Evolutionary conservation across 116 monocot species (phyloP).

Genomic region (Thalassia testudinum): DNA sequence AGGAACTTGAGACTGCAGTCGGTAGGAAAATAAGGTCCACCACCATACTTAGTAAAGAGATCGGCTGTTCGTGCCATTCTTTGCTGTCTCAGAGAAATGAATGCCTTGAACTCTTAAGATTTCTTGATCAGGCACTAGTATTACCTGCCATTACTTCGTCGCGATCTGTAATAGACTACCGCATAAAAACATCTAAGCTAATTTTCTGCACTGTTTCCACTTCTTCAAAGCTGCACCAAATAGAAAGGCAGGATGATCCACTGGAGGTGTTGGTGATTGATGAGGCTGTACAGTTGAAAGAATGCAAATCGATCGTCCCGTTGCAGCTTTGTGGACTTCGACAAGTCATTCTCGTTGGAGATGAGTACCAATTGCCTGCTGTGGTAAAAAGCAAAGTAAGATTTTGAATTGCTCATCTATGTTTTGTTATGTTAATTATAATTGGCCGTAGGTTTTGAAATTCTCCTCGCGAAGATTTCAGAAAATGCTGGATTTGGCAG

Average conservation of each 20-base stretch:
- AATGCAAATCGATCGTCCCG: constrained; percentile 44
- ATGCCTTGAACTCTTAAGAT: constrained; percentile 4
- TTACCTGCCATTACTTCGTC: constrained; percentile 2
- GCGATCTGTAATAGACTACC: background rate
- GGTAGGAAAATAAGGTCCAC: background rate
- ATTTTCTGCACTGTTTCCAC: constrained; percentile 13
- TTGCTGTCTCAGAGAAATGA: background rate
- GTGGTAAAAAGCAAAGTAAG: constrained; percentile 48
- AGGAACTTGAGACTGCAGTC: background rate
- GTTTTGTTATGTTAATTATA: background rate
- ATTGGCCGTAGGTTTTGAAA: too few species aligned
- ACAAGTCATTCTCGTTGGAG: constrained; percentile 34
- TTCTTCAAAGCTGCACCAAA: constrained; percentile 18
- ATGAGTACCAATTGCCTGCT: constrained; percentile 46
- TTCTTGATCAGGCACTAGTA: constrained; percentile 4
- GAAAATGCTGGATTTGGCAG: constrained; percentile 24
- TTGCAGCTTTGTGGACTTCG: constrained; percentile 17
- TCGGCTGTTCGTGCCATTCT: background rate
- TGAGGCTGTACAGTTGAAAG: constrained; percentile 61
- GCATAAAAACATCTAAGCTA: constrained; percentile 1
- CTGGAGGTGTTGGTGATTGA: constrained; percentile 44
- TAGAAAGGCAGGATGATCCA: constrained; percentile 8
- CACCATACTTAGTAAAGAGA: background rate
- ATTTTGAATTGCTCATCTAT: too few species aligned
- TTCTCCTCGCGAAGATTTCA: constrained; percentile 24